Percentiles rank a stretch among this genome's conserved stretches.
These are phyloP conservation scores for Sporothrix brasiliensis DNA, from an alignment of 2,329 filamentous ascomycete genomes.

Conservation along the genomic window DNA sequence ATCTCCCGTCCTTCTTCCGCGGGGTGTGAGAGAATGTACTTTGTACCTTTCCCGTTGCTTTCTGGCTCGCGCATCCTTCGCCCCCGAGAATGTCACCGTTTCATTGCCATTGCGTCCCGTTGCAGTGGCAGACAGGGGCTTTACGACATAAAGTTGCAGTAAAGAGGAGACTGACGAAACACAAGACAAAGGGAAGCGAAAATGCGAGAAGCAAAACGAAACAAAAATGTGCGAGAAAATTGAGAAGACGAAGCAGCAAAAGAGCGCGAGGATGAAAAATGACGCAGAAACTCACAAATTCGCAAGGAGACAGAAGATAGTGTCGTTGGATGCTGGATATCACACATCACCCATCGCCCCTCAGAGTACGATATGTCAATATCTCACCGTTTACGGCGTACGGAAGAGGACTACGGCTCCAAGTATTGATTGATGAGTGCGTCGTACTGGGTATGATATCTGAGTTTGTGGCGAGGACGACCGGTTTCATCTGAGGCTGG, in stretches of 20 bases:
- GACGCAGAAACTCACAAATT: neutral
- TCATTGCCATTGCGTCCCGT: slow-evolving; percentile 24
- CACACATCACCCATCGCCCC: too few species aligned
- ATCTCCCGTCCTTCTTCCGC: neutral
- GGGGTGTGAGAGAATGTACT: too few species aligned
- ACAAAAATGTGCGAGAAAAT: neutral
- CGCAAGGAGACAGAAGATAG: neutral
- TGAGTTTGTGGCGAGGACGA: too few species aligned
- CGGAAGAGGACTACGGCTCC: too few species aligned
- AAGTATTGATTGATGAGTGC: too few species aligned
- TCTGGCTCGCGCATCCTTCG: slow-evolving; percentile 2
- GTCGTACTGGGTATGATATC: too few species aligned
- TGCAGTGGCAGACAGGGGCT: slow-evolving; percentile 17
- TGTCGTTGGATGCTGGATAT: too few species aligned
- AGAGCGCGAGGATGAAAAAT: too few species aligned
- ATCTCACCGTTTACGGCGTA: too few species aligned
- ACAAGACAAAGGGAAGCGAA: neutral
- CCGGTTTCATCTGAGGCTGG: too few species aligned
- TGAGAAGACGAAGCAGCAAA: neutral
- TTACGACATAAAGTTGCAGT: neutral
- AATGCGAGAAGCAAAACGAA: neutral
- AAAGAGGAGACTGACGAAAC: neutral
- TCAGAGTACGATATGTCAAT: too few species aligned
- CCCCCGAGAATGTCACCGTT: slow-evolving; percentile 2
- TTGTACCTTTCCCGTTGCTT: neutral